Base-by-base conservation (phyloP, 2,329 filamentous ascomycete species). In the Amauroascus verrucosus region DNA sequence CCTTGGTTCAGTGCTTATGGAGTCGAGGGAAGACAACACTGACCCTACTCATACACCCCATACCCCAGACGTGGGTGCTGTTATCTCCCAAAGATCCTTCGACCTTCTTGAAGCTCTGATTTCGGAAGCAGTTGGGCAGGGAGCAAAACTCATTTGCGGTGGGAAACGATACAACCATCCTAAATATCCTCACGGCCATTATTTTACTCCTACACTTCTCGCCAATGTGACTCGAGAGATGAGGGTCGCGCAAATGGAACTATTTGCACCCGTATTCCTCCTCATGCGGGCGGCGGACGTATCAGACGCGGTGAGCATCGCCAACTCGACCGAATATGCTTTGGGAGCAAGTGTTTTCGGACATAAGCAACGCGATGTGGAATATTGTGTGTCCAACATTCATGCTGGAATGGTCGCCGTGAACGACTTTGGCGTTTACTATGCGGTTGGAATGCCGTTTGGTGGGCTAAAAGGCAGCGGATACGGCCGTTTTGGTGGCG, bases 381-480 rank as follows among this genome's bases (percentile, higher is more conserved):
- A 77, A 14, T 73, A 73, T 14, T 81, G 94, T 26, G 81, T 91
- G 1, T 70, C 70, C 18, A 80, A 81, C 22, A 77, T 96, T 49
- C 81, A 84, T 57, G 83, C 86, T 0, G 93, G 93, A 43, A 96
- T 95, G 86, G 87, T 97, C 0, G 83, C 88, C 22, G 81, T 98
- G 61, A 98, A 98, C 67, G 93, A 98, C 72, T 98, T 98, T 64
- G 93, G 84, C 18, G 85, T 83, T 26, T 96, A 83, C 69, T 98
- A 98, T 66, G 88, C 91, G 50, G 90, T 95, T 6, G 89, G 95
- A 70, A 73, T 98, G 37, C 93, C 93, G 0, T 98, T 98, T 69
- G 93, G 93, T 35, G 93, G 90, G 51, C 82, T 87, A n/a, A 82
- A 81, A 54, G 91, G 89, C 0, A 94, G 86, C 22, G 93, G 87